These are phyloP conservation scores for Termitomyces sp. DNA, from an alignment of 768 basidiomycete species.

Conservation along the genomic window DNA sequence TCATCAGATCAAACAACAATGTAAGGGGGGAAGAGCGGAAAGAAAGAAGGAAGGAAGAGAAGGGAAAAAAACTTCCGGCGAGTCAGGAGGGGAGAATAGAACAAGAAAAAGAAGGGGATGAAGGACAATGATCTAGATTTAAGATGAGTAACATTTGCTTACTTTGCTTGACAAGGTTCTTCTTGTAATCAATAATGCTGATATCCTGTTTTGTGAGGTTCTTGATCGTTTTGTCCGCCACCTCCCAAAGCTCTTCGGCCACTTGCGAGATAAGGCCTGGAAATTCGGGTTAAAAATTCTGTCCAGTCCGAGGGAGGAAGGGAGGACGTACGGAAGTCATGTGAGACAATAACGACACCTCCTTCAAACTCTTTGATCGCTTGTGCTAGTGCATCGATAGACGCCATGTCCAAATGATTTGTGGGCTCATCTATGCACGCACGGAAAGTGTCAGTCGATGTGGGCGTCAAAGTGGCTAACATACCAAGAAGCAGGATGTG, in stretches of 20 bases:
- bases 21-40: neutral
- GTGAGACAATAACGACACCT: conserved; percentile 98
- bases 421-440: conserved; percentile 79
- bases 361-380: conserved; percentile 98
- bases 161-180: conserved; percentile 79
- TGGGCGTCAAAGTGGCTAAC: conserved; percentile 22
- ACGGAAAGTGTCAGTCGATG: neutral
- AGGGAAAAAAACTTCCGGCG: neutral
- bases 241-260: conserved; percentile 99
- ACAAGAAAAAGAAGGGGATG: neutral
- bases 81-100: neutral
- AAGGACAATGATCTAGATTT: neutral
- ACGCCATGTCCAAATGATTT: conserved; percentile 97
- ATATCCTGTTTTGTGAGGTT: conserved; percentile 92
- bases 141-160: conserved; percentile 26
- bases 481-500: conserved; percentile 85
- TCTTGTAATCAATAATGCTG: conserved; percentile 93
- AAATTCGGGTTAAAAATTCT: conserved; percentile 2
- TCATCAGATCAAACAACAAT: neutral
- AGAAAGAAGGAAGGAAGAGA: neutral
- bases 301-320: neutral
- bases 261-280: conserved; percentile 94
- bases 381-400: conserved; percentile 91
- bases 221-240: conserved; percentile 88
- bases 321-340: conserved; percentile 82